Conservation (phyloP, 2,329 filamentous ascomycete genomes). For the Periglandula ipomoeae region DNA sequence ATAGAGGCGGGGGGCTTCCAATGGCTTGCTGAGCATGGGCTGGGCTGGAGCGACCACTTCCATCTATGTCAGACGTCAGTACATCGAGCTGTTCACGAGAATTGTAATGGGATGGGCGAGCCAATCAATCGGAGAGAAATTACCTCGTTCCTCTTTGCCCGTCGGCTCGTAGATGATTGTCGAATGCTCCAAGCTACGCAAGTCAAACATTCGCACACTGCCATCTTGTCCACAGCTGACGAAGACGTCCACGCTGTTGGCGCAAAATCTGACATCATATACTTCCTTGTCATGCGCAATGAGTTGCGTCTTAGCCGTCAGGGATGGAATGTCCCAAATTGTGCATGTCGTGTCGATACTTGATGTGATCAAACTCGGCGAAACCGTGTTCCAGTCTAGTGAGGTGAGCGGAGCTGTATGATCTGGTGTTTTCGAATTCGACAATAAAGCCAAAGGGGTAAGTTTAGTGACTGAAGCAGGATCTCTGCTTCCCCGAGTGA, state of each 20-base stretch:
- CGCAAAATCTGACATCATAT: slow-evolving; percentile 96
- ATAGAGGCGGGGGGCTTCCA: slow-evolving; percentile 64
- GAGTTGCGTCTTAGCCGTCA: slow-evolving; percentile 95
- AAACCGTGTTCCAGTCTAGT: slow-evolving; percentile 96
- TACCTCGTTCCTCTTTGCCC: slow-evolving; percentile 70
- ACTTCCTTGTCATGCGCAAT: slow-evolving; percentile 99
- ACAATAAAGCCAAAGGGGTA: slow-evolving; percentile 83
- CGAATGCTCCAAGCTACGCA: slow-evolving; percentile 91
- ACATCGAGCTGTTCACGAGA: background rate
- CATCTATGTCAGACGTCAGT: slow-evolving; percentile 32
- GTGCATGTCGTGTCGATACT: slow-evolving; percentile 99
- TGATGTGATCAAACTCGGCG: slow-evolving; percentile 91
- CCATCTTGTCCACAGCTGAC: slow-evolving; percentile 96
- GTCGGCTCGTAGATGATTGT: slow-evolving; percentile 99
- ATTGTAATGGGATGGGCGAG: background rate
- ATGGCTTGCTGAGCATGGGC: slow-evolving; percentile 70
- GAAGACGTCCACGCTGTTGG: slow-evolving; percentile 96
- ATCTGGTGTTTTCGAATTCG: slow-evolving; percentile 96
- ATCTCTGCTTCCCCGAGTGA: slow-evolving; percentile 51
- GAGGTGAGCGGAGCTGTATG: slow-evolving; percentile 95
- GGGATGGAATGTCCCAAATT: slow-evolving; percentile 97
- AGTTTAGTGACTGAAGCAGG: slow-evolving; percentile 62
- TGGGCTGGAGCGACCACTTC: slow-evolving; percentile 56
- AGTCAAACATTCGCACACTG: slow-evolving; percentile 96
- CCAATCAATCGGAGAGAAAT: background rate